phyloP scores from a whole-genome alignment of 305 asterid genomes.

The Rubia peregrina region DNA sequence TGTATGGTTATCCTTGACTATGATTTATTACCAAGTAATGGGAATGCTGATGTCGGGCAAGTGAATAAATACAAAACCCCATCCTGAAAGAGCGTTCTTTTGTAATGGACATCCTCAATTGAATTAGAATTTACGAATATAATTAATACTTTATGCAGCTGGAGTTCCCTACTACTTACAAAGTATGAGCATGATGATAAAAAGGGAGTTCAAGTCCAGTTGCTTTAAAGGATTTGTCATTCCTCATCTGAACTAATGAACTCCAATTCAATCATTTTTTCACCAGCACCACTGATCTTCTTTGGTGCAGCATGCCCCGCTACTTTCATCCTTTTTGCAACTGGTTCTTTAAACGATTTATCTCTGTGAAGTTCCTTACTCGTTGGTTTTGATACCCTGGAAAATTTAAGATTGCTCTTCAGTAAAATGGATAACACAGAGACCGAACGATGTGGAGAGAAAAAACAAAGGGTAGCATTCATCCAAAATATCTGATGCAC shows the following conservation, averaged over 20 bases:
- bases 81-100: background rate
- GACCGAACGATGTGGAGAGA: background rate
- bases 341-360: slow-evolving; percentile 38
- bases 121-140: background rate
- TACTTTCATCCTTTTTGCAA: slow-evolving; percentile 44
- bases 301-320: slow-evolving; percentile 29
- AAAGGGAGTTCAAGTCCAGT: background rate
- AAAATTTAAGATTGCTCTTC: slow-evolving; percentile 14
- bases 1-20: background rate
- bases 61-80: background rate
- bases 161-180: slow-evolving; percentile 10
- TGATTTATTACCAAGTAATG: background rate
- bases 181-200: slow-evolving; percentile 1
- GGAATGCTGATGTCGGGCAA: background rate
- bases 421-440: slow-evolving; percentile 14
- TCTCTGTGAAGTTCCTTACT: slow-evolving; percentile 26
- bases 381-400: slow-evolving; percentile 24
- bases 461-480: background rate
- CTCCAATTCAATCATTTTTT: slow-evolving; percentile 79
- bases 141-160: background rate
- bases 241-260: slow-evolving; percentile 76
- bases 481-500: slow-evolving; percentile 22
- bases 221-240: slow-evolving; percentile 19
- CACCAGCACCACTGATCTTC: slow-evolving; percentile 30
- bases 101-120: background rate